Evolutionary conservation across 1,139 yeast species (phyloP), one percentile per base, ranked within the genome.

Genomic region (Eremothecium gossypii): DNA sequence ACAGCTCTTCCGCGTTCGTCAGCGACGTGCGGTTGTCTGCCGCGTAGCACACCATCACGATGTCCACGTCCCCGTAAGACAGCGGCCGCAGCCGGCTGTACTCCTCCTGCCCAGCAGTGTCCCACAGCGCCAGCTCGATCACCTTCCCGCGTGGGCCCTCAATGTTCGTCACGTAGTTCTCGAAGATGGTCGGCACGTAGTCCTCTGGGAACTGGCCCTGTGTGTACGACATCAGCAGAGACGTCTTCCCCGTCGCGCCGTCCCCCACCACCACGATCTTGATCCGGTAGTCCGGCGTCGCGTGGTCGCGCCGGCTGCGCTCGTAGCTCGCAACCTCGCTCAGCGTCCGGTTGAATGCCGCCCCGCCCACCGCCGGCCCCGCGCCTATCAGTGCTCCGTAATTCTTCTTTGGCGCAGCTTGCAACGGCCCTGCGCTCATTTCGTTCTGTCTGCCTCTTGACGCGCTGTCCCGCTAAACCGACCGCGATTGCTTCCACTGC

Each of bases 51-150:
- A 86, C 69, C 48, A 87, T 66, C 20, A 86, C 63, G 1, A 86
- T 64, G 59, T 85, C 84, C 3, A 81, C 87, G 51, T 83, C 94
- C 8, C 91, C 87, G 59, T 87, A 87, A 45, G 85, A 76, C 44
- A 87, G 68, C 8, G 95, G 93, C 50, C 96, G 69, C 46, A 86
- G 67, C 44, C 96, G 65, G 60, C 83, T 94, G 60, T 85, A 86
- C 60, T 85, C 95, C 63, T 86, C 95, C 63, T 86, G 95, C 3
- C 96, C 95, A 0, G 96, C 96, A 0, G 96, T 86, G 62, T 89
- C 97, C 94, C 95, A 84, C 36, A 85, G 64, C 26, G 83, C 91
- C 55, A 85, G 68, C 64, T 77, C 93, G 45, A 80, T 73, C 70
- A 71, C 40, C 43, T 53, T 47, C 7, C 57, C 55, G 41, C 66